These are phyloP conservation scores for Spathaspora sp. DNA, from an alignment of 1,139 yeast species.

Conservation along the genomic window DNA sequence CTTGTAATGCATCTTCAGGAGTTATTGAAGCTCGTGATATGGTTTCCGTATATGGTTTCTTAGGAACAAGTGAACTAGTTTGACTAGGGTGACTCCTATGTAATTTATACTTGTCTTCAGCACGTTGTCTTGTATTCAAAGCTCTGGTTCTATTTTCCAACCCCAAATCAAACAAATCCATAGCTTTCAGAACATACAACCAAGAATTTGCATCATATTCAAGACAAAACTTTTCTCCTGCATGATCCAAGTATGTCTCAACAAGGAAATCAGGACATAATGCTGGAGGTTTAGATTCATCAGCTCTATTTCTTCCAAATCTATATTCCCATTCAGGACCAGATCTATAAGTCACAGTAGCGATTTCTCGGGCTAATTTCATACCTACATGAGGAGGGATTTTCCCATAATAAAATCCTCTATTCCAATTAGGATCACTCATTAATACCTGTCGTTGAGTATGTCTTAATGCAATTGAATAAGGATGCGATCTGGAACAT, in stretches of 20 bases:
- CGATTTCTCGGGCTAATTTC: conserved; percentile 91
- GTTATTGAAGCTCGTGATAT: conserved; percentile 34
- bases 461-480: conserved; percentile 89
- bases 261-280: conserved; percentile 90
- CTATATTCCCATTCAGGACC: conserved; percentile 98
- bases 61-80: conserved; percentile 34
- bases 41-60: conserved; percentile 56
- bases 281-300: conserved; percentile 77
- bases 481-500: conserved; percentile 92
- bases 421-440: conserved; percentile 94
- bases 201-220: conserved; percentile 92
- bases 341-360: conserved; percentile 89
- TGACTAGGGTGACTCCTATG: background rate
- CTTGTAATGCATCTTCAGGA: conserved; percentile 55
- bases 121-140: conserved; percentile 32
- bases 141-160: conserved; percentile 45
- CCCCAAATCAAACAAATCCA: conserved; percentile 93
- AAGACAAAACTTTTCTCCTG: conserved; percentile 88
- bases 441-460: conserved; percentile 90
- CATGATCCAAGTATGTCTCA: conserved; percentile 91
- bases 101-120: conserved; percentile 27
- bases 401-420: conserved; percentile 79
- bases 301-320: conserved; percentile 86
- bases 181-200: conserved; percentile 84
- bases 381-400: conserved; percentile 93